Percentiles rank a stretch among this genome's conserved stretches.
Evolutionary conservation across 352 stramenopile genomes (phyloP).

Genomic region (Phytopythium vexans): DNA sequence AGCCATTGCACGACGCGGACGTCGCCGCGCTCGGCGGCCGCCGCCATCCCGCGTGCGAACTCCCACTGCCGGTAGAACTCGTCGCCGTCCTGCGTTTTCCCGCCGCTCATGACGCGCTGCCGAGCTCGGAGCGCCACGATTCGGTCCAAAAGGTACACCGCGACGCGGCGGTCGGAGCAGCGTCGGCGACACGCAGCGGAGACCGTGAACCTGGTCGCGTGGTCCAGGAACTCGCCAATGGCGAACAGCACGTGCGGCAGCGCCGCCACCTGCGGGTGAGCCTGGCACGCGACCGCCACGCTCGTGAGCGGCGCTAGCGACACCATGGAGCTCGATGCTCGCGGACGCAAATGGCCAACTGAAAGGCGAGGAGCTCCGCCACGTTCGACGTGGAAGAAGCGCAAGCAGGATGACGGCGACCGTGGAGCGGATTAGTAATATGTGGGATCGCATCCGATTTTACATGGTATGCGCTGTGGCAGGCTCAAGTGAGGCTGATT

Average conservation of each 20-base stretch:
- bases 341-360: too few relatives aligned
- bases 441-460: too few relatives aligned
- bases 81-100: neutral
- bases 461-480: too few relatives aligned
- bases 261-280: slow-evolving; percentile 13
- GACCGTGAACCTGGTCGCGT: slow-evolving; percentile 15
- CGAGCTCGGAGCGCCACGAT: slow-evolving; percentile 6
- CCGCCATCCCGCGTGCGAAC: slow-evolving; percentile 19
- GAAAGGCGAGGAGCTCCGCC: too few relatives aligned
- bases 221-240: slow-evolving; percentile 24
- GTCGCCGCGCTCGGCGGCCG: slow-evolving; percentile 19
- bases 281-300: slow-evolving; percentile 11
- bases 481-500: too few relatives aligned
- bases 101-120: neutral
- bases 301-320: slow-evolving; percentile 5
- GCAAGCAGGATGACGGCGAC: too few relatives aligned
- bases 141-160: slow-evolving; percentile 14
- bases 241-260: slow-evolving; percentile 18
- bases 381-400: too few relatives aligned
- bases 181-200: slow-evolving; percentile 8
- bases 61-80: slow-evolving; percentile 23
- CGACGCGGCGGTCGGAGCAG: neutral
- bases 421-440: too few relatives aligned
- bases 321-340: neutral
- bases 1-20: slow-evolving; percentile 24